phyloP scores from a whole-genome alignment of 495 filamentous ascomycete species.

The Usnea hakonensis region DNA sequence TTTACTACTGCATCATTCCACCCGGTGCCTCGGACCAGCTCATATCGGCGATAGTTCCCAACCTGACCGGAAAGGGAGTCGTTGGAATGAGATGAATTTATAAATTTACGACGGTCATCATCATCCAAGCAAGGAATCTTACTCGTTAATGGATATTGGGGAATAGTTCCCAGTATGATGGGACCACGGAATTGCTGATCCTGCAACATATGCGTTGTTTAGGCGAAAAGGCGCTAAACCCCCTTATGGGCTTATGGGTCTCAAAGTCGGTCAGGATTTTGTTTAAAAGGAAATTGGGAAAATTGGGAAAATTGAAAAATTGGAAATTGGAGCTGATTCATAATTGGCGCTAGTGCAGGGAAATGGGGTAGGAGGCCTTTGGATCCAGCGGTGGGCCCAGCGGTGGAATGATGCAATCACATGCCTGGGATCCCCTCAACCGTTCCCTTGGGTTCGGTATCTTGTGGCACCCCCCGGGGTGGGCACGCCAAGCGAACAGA shows the following conservation, averaged over 20 bases:
- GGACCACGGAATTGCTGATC: neutral
- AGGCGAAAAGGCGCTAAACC: too few species aligned
- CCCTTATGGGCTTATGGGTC: too few species aligned
- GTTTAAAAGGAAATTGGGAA: too few species aligned
- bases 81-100: too few species aligned
- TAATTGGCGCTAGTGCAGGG: slow-evolving; percentile 4
- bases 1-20: neutral
- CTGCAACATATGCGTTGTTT: neutral
- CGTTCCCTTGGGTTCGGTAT: slow-evolving; percentile 7
- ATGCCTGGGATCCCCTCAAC: slow-evolving; percentile 2
- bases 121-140: neutral
- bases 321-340: neutral
- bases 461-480: neutral
- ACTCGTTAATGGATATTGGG: neutral
- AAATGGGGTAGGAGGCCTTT: neutral
- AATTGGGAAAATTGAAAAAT: too few species aligned
- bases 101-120: neutral
- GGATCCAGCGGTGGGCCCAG: neutral
- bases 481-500: slow-evolving; percentile 2
- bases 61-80: neutral
- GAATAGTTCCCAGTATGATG: neutral
- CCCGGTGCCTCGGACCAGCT: slow-evolving; percentile 5
- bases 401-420: slow-evolving; percentile 2
- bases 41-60: neutral
- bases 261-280: too few species aligned